Evolutionary conservation across 129 eudicot genomes (phyloP).

Genomic region (Tagetes erecta): DNA sequence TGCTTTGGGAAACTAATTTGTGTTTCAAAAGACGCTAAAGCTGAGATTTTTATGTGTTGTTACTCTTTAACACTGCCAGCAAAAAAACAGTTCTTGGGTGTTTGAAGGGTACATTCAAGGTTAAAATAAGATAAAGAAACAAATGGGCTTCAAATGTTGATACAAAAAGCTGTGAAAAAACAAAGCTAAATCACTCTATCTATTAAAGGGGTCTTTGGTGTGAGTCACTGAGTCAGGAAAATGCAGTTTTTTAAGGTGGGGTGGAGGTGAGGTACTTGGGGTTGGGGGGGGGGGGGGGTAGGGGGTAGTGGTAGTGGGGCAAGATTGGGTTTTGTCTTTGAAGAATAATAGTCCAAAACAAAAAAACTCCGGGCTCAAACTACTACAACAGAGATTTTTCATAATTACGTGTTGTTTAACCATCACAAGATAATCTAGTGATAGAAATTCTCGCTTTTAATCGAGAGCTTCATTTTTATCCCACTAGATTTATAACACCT

Average conservation of each 20-base stretch:
- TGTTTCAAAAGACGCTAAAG: constrained; percentile 35
- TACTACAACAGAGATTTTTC: constrained; percentile 45
- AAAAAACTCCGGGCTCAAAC: constrained; percentile 33
- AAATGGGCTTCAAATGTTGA: constrained; percentile 32
- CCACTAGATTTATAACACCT: too few species aligned
- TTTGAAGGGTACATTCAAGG: constrained; percentile 37
- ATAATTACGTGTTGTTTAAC: constrained; percentile 11
- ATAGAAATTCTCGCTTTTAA: too few species aligned
- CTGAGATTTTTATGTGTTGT: constrained; percentile 28
- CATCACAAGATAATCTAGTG: too few species aligned
- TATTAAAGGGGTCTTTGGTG: constrained; percentile 41
- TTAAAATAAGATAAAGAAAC: constrained; percentile 16
- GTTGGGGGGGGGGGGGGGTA: neutral
- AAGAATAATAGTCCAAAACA: constrained; percentile 40
- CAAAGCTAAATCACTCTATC: constrained; percentile 31
- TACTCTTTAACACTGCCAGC: constrained; percentile 17
- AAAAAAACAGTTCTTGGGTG: constrained; percentile 33
- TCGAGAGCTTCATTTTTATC: too few species aligned
- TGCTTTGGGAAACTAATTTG: constrained; percentile 37
- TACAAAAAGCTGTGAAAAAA: constrained; percentile 39
- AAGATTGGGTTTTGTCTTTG: constrained; percentile 36
- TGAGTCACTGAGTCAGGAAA: constrained; percentile 49
- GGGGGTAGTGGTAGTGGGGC: constrained; percentile 1
- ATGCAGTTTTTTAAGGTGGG: constrained; percentile 19
- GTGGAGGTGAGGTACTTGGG: neutral